Percentiles rank a stretch among this genome's conserved stretches.
These are phyloP conservation scores for Zhuliangozyma parablackwelliae DNA, from an alignment of 1,139 yeast genomes.

Conservation along the genomic window DNA sequence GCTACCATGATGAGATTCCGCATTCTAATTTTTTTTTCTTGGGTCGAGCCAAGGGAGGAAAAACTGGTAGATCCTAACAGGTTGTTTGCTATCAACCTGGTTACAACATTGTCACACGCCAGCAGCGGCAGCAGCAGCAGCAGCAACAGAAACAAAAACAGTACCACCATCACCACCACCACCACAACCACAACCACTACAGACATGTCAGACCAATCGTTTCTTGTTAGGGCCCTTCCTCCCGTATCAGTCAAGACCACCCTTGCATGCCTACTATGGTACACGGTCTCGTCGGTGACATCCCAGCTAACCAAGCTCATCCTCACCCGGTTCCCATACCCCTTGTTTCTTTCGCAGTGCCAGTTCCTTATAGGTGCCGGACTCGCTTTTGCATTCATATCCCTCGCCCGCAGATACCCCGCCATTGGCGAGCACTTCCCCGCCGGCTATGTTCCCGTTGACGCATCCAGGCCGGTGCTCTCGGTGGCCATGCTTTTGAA, in stretches of 20 bases:
- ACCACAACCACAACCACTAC: too few relatives aligned
- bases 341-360: conserved; percentile 48
- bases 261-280: conserved; percentile 37
- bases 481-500: conserved; percentile 19
- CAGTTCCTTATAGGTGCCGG: conserved; percentile 41
- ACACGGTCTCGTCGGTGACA: conserved; percentile 42
- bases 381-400: conserved; percentile 23
- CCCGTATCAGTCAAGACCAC: conserved; percentile 11
- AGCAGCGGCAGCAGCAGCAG: too few relatives aligned
- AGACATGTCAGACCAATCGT: too few relatives aligned
- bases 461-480: conserved; percentile 18
- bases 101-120: too few relatives aligned
- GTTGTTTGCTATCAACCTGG: too few relatives aligned
- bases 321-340: conserved; percentile 39
- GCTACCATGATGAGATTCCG: too few relatives aligned
- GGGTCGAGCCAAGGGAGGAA: too few relatives aligned
- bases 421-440: conserved; percentile 21
- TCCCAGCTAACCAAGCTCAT: conserved; percentile 45
- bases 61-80: too few relatives aligned
- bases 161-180: too few relatives aligned
- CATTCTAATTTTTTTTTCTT: too few relatives aligned
- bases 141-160: too few relatives aligned
- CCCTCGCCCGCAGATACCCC: conserved; percentile 18
- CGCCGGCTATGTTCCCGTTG: conserved; percentile 27
- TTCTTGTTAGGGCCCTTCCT: conserved; percentile 2